phyloP scores from a whole-genome alignment of 192 early-diverging fungal species.

The Backusella tuberculispora region DNA sequence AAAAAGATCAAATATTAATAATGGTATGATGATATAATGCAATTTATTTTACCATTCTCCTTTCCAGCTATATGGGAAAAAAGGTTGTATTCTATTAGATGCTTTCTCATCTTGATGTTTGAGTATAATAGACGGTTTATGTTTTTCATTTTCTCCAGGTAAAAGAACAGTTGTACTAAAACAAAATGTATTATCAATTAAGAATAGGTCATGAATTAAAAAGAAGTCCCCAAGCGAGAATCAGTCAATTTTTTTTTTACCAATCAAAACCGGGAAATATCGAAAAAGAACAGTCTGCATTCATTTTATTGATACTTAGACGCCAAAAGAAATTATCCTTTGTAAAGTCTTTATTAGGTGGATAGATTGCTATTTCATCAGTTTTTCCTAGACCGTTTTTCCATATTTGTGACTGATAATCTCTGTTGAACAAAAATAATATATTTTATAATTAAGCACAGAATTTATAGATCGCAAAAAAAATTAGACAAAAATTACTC shows the following conservation, averaged over 20 bases:
- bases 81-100: slow-evolving; percentile 46
- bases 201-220: not conserved
- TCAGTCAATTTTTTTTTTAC: slow-evolving; percentile 13
- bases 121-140: slow-evolving; percentile 38
- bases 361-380: slow-evolving; percentile 58
- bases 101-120: slow-evolving; percentile 55
- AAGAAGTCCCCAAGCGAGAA: not conserved
- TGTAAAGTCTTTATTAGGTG: slow-evolving; percentile 43
- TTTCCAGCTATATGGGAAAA: slow-evolving; percentile 62
- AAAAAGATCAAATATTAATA: not conserved
- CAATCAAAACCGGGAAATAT: slow-evolving; percentile 61
- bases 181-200: slow-evolving; percentile 17
- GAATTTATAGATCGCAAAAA: not conserved
- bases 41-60: slow-evolving; percentile 49
- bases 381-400: slow-evolving; percentile 67
- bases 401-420: slow-evolving; percentile 44
- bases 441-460: not conserved
- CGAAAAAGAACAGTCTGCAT: slow-evolving; percentile 36
- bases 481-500: not conserved
- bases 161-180: slow-evolving; percentile 24
- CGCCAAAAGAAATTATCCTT: slow-evolving; percentile 63
- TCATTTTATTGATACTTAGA: slow-evolving; percentile 32
- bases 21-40: too few species aligned
- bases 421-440: slow-evolving; percentile 20
- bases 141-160: slow-evolving; percentile 17